A percentile compares a stretch with the other conserved stretches of the same genome.
phyloP scores from a whole-genome alignment of 495 filamentous ascomycete species.

The Peziza echinospora region DNA sequence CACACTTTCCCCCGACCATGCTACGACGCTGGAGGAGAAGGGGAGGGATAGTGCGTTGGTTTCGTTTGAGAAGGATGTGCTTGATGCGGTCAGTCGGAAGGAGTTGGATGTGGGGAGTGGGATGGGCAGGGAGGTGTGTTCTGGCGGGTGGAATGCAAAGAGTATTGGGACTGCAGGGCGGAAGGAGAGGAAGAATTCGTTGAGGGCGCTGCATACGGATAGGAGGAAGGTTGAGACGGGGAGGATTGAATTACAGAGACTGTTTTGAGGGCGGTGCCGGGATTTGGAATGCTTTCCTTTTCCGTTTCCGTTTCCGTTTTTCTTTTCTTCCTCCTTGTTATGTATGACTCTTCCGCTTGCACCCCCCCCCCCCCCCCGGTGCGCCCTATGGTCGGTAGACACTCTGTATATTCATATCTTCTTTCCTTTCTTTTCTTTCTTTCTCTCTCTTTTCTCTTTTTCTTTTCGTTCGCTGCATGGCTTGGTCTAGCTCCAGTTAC shows the following conservation, averaged over 20 bases:
- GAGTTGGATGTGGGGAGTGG: background rate
- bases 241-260: background rate
- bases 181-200: background rate
- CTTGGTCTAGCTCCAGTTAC: background rate
- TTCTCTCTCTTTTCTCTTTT: background rate
- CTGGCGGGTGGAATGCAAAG: background rate
- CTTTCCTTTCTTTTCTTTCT: background rate
- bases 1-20: background rate
- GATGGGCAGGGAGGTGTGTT: background rate
- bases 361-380: no score
- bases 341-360: background rate
- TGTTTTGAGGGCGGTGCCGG: background rate
- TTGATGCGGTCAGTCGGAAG: background rate
- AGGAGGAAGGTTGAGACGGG: background rate
- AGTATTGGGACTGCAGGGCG: background rate
- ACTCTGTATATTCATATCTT: no score
- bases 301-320: background rate
- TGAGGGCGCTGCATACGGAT: background rate
- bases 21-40: background rate
- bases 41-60: background rate
- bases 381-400: no score
- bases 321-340: background rate
- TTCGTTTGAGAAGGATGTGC: background rate
- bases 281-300: background rate
- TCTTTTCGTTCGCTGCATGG: background rate